Conservation (phyloP, 805 yeast species). For the Metschnikowia colocasiae region DNA sequence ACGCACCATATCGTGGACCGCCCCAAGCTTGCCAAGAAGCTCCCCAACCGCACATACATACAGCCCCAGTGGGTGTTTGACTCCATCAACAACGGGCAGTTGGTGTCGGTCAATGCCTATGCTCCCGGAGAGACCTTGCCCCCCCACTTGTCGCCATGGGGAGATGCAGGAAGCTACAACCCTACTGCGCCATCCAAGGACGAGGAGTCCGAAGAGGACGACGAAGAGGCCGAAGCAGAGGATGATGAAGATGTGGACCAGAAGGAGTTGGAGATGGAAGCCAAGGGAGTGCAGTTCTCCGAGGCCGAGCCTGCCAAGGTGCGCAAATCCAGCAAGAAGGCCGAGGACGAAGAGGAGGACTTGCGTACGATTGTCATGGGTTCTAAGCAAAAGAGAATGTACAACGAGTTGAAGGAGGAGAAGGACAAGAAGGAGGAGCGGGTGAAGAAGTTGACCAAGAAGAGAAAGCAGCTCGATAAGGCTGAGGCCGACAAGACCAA, state of each 20-base stretch:
- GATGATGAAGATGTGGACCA: slow-evolving; percentile 55
- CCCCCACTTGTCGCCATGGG: slow-evolving; percentile 99
- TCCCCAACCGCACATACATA: slow-evolving; percentile 87
- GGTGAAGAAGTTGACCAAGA: slow-evolving; percentile 61
- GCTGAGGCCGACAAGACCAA: slow-evolving; percentile 37
- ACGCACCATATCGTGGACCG: slow-evolving; percentile 96
- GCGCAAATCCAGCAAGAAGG: slow-evolving; percentile 29
- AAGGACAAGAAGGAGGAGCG: slow-evolving; percentile 77
- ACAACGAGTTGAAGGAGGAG: slow-evolving; percentile 93
- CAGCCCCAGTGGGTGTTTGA: slow-evolving; percentile 99
- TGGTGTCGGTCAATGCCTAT: slow-evolving; percentile 75
- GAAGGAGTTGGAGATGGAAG: slow-evolving; percentile 74
- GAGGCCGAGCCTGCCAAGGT: slow-evolving; percentile 34
- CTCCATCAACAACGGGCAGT: slow-evolving; percentile 70
- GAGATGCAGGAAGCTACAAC: slow-evolving; percentile 87
- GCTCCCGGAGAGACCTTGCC: slow-evolving; percentile 95
- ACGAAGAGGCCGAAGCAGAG: slow-evolving; percentile 41
- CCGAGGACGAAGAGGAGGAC: slow-evolving; percentile 58
- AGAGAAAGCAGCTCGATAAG: slow-evolving; percentile 68
- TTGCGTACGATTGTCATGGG: slow-evolving; percentile 96
- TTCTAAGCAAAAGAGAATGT: slow-evolving; percentile 89
- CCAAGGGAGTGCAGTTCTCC: slow-evolving; percentile 77
- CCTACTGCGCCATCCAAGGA: slow-evolving; percentile 57
- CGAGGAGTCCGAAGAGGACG: slow-evolving; percentile 37
- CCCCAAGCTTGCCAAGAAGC: slow-evolving; percentile 71